Conservation (phyloP, 345 rosid genomes). For the Linum trigynum region DNA sequence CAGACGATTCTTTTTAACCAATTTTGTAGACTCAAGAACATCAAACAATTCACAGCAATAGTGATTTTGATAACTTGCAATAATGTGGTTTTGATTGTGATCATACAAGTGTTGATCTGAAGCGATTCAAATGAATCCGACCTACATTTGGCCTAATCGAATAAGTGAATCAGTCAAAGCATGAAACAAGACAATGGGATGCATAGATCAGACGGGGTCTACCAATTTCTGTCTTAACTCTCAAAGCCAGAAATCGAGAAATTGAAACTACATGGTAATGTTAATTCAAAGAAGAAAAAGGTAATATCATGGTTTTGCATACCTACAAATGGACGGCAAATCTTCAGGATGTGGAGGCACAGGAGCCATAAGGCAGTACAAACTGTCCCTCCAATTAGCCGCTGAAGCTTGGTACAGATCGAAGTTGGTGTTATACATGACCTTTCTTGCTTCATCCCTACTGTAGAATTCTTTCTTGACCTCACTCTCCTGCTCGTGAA, state of each 20-base stretch:
- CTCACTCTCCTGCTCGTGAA: conserved; percentile 3
- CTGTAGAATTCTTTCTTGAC: neutral
- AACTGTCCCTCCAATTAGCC: neutral
- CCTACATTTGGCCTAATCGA: no score
- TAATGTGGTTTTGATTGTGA: no score
- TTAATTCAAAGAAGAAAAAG: neutral
- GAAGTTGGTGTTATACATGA: neutral
- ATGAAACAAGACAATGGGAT: no score
- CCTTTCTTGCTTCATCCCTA: neutral
- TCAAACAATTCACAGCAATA: no score
- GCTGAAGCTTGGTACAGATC: neutral
- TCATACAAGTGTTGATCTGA: no score
- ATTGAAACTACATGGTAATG: neutral
- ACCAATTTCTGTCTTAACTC: no score
- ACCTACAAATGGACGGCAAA: neutral
- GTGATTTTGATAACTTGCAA: no score
- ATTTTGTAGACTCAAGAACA: no score
- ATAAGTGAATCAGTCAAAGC: no score
- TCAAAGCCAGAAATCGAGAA: neutral
- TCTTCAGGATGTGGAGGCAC: neutral
- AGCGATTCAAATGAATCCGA: no score
- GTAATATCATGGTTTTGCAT: neutral
- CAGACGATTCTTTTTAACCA: no score
- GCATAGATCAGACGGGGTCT: no score
- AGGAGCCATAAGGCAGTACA: neutral